Percentiles rank a stretch among this genome's conserved stretches.
Conservation (phyloP, 306 rosid species). For the Astragalus glycyphyllos region DNA sequence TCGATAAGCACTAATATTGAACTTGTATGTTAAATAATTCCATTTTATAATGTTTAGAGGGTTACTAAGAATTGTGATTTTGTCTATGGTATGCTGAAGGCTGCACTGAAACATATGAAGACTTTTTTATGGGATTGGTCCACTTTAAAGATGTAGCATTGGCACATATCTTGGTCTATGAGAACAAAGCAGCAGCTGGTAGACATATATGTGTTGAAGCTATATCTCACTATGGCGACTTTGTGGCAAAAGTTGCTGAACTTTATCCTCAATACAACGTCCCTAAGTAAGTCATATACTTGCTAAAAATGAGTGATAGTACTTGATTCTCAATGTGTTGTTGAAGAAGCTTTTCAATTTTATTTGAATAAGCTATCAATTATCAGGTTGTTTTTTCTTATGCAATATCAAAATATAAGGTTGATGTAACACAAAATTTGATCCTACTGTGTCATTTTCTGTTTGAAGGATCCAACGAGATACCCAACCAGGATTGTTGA, state of each 20-base stretch:
- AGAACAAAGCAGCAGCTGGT: constrained; percentile 79
- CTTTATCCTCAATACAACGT: constrained; percentile 78
- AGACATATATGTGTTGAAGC: constrained; percentile 87
- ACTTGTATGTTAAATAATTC: neutral
- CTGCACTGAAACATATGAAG: constrained; percentile 66
- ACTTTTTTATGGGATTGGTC: constrained; percentile 70
- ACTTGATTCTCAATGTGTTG: constrained; percentile 9
- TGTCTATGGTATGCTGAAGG: constrained; percentile 57
- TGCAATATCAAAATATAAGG: constrained; percentile 6
- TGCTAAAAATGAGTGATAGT: constrained; percentile 19
- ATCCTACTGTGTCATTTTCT: constrained; percentile 23
- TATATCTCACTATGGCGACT: constrained; percentile 80
- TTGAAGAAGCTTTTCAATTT: constrained; percentile 18
- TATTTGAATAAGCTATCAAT: constrained; percentile 16
- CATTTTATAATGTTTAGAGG: neutral
- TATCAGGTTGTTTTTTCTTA: constrained; percentile 28
- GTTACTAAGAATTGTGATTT: constrained; percentile 26
- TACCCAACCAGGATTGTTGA: constrained; percentile 81
- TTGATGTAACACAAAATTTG: constrained; percentile 30
- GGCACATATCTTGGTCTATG: constrained; percentile 85
- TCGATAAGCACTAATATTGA: neutral
- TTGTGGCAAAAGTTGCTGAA: constrained; percentile 80
- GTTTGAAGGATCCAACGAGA: constrained; percentile 65
- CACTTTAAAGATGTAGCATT: constrained; percentile 94
- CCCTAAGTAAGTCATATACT: constrained; percentile 56